Conservation (phyloP, 768 basidiomycete species). For the Boletus barrowsii region DNA sequence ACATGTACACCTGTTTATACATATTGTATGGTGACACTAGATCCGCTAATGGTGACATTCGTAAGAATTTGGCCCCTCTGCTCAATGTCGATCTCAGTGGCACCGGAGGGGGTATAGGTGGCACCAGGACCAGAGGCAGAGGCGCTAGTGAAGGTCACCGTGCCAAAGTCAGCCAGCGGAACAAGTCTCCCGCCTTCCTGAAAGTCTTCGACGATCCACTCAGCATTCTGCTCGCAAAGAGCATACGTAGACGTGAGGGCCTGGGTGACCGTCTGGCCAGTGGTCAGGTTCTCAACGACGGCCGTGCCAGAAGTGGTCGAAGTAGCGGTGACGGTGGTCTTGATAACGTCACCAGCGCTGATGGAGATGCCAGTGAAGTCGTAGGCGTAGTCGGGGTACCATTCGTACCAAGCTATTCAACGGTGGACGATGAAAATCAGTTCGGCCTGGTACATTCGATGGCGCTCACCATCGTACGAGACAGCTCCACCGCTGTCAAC, state of each 20-base stretch:
- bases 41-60: slow-evolving; percentile 2
- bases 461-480: slow-evolving; percentile 14
- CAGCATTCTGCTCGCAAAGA: slow-evolving; percentile 17
- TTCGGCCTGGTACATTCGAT: no score
- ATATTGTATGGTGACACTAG: slow-evolving; percentile 6
- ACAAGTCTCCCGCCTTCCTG: not conserved
- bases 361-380: slow-evolving; percentile 16
- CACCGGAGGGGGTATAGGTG: slow-evolving; percentile 7
- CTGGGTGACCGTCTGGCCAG: slow-evolving; percentile 2
- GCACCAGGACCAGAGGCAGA: slow-evolving; percentile 5
- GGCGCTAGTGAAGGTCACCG: slow-evolving; percentile 13
- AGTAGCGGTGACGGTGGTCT: slow-evolving; percentile 11
- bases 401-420: slow-evolving; percentile 24
- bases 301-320: slow-evolving; percentile 19
- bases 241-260: slow-evolving; percentile 8
- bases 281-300: slow-evolving; percentile 21
- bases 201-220: slow-evolving; percentile 26
- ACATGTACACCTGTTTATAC: not conserved
- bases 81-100: slow-evolving; percentile 10
- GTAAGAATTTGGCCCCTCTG: slow-evolving; percentile 12
- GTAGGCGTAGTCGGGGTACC: slow-evolving; percentile 15
- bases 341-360: slow-evolving; percentile 15
- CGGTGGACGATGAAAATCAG: not conserved
- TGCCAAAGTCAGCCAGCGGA: slow-evolving; percentile 20
- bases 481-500: not conserved